Evolutionary conservation across 176 grass and related monocot species (phyloP), one percentile per base, ranked within the genome.

Genomic region (Rhipidocladum racemiflorum): DNA sequence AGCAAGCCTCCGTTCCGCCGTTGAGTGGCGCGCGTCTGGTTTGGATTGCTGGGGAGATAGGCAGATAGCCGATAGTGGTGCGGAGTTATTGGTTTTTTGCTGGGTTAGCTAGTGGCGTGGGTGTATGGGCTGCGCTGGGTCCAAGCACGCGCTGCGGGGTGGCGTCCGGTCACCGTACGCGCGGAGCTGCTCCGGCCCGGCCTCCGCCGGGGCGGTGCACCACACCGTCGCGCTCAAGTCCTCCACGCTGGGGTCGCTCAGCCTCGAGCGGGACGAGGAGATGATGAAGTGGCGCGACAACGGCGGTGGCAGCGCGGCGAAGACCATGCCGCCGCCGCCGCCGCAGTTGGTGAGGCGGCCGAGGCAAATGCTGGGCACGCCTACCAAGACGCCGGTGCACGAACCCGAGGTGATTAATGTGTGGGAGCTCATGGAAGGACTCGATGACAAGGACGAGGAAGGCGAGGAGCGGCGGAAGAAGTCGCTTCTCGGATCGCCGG

Each of bases 351-450:
- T 85, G 49, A 84, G 67, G 88, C 75, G 71, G 71, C 86, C 86
- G 43, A 83, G 55, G 54, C 90, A 87, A 25, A 42, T 82, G 88
- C 50, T 83, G 1, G 78, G 73, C 14, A 88, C 90, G n/a, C 96
- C 87, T 12, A 84, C 79, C 80, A 87, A 90, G 83, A 85, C 97
- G 4, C 88, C 87, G 12, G 63, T 50, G 9, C 74, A 78, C 43
- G 93, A 96, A 55, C 93, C 91, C 1, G 93, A 99, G 85, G 80
- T 93, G 61, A 99, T 99, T 72, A 96, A 96, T 44, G 92, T 94
- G 28, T 99, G 91, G 97, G 97, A 99, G 79, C 93, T 99, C 87
- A 99, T 99, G 97, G 93, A 87, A 62, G 93, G 97, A 16, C 91
- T 99, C 29, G 97, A 93, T 6, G 96, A 95, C 84, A 46, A 70